These are phyloP conservation scores for Pyrus hybrid DNA, from an alignment of 331 rosid genomes.

Conservation along the genomic window DNA sequence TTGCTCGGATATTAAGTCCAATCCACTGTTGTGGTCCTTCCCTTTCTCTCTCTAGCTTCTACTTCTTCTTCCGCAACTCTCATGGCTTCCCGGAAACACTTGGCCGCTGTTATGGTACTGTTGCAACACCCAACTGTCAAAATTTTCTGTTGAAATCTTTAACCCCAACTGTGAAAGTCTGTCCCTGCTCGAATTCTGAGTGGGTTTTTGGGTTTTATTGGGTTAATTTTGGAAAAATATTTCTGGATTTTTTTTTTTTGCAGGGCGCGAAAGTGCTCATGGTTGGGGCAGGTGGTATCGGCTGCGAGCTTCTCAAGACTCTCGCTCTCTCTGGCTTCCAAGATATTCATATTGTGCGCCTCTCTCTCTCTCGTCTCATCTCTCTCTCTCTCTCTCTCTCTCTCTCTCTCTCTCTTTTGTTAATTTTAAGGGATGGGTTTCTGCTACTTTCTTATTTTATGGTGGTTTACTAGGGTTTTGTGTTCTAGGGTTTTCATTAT, in stretches of 20 bases:
- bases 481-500: constrained; percentile 13
- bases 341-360: constrained; percentile 86
- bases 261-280: constrained; percentile 90
- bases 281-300: constrained; percentile 99
- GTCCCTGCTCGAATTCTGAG: not conserved
- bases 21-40: not conserved
- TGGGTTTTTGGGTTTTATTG: not conserved
- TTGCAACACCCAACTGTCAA: not conserved
- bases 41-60: not conserved
- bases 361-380: not conserved
- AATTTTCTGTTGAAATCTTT: constrained; percentile 6
- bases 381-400: not conserved
- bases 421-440: constrained; percentile 4
- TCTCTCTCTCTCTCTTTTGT: not conserved
- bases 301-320: constrained; percentile 95
- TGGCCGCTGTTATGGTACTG: constrained; percentile 50
- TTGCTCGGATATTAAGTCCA: not conserved
- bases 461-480: constrained; percentile 11
- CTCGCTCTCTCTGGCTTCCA: constrained; percentile 92
- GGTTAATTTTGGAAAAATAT: not conserved
- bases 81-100: constrained; percentile 57
- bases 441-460: not conserved
- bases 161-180: not conserved
- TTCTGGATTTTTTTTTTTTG: not conserved
- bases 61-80: constrained; percentile 5